Conservation (phyloP, 305 asterid species). For the Fraxinus dipetala region DNA sequence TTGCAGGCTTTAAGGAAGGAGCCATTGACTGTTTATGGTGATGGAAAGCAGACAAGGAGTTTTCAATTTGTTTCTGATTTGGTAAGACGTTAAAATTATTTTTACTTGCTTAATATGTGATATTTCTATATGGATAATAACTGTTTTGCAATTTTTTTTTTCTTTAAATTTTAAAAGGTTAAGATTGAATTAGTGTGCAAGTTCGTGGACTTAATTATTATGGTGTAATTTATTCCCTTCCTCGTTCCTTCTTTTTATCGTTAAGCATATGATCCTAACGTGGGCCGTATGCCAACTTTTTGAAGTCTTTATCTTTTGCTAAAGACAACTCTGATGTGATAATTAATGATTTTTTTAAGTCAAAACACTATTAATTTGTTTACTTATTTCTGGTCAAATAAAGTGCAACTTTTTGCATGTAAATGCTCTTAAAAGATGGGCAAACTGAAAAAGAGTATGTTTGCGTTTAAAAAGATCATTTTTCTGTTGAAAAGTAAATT, state of each 20-base stretch:
- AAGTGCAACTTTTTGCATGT: neutral
- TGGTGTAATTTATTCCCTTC: neutral
- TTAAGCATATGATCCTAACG: neutral
- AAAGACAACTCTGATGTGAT: neutral
- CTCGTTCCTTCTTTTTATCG: neutral
- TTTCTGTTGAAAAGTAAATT: neutral
- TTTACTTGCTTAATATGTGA: neutral
- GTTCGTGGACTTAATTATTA: neutral
- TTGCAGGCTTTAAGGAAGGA: constrained; percentile 92
- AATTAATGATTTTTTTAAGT: neutral
- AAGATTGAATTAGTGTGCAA: neutral
- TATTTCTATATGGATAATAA: neutral
- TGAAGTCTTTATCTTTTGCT: neutral
- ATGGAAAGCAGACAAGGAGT: constrained; percentile 93
- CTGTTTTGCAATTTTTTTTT: neutral
- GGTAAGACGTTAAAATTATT: constrained; percentile 39
- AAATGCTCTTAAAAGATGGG: neutral
- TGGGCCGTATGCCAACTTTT: neutral
- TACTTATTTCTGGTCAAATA: neutral
- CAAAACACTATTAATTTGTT: neutral
- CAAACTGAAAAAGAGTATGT: neutral
- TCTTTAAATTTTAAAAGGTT: neutral
- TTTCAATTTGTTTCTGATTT: constrained; percentile 91
- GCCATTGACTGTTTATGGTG: constrained; percentile 89
- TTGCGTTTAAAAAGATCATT: neutral